Percentiles rank a stretch among this genome's conserved stretches.
These are phyloP conservation scores for Elaphomyces granulatus DNA, from an alignment of 495 filamentous ascomycete species.

Conservation along the genomic window DNA sequence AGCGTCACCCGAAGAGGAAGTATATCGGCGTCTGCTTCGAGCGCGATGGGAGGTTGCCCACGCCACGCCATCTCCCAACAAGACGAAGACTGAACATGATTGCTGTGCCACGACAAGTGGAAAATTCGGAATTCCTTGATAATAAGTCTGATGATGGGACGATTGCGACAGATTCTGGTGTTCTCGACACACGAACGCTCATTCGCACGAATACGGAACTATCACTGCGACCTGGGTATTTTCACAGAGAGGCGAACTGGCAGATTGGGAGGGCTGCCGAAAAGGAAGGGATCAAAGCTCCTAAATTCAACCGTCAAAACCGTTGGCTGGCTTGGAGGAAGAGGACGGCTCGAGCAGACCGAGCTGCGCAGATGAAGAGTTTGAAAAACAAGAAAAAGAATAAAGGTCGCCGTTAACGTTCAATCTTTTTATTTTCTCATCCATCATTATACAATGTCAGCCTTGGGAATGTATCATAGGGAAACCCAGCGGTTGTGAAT, in stretches of 20 bases:
- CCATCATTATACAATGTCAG: not conserved
- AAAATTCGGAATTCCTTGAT: constrained; percentile 20
- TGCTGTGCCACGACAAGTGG: constrained; percentile 31
- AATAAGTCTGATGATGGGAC: constrained; percentile 10
- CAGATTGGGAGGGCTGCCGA: constrained; percentile 59
- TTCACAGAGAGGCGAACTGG: constrained; percentile 76
- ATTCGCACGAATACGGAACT: constrained; percentile 25
- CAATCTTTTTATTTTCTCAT: constrained; percentile 1
- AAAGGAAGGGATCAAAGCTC: constrained; percentile 38
- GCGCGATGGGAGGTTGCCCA: constrained; percentile 54
- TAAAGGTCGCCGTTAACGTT: constrained; percentile 20
- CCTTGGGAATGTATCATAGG: not conserved
- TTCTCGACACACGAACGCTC: constrained; percentile 11
- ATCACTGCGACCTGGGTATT: constrained; percentile 52
- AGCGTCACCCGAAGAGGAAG: constrained; percentile 60
- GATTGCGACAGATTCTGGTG: constrained; percentile 21
- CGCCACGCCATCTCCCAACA: constrained; percentile 46
- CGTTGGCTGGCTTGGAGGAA: constrained; percentile 50
- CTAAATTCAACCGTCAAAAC: constrained; percentile 39
- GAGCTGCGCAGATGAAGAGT: constrained; percentile 42
- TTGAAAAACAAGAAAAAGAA: constrained; percentile 39
- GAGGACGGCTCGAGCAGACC: constrained; percentile 35
- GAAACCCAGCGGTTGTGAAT: not conserved
- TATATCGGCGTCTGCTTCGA: constrained; percentile 88
- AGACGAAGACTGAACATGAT: constrained; percentile 58